Evolutionary conservation across 345 rosid species (phyloP).

Genomic region (Eucalyptus tenuipes): DNA sequence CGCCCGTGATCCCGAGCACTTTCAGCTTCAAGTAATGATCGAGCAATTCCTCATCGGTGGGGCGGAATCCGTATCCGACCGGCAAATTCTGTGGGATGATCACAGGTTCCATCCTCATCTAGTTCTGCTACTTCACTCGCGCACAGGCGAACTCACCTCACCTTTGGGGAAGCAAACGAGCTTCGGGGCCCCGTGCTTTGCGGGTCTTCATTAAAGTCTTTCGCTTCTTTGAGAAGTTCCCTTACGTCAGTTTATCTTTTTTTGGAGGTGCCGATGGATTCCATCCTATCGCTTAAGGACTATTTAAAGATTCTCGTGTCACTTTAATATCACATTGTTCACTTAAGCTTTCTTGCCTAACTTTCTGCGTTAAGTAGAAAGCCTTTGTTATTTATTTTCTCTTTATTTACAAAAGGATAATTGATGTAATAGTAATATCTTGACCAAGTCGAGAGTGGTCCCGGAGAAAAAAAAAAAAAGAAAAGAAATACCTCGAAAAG

Average conservation of each 20-base stretch:
- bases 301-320: background rate
- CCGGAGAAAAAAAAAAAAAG: too few relatives aligned
- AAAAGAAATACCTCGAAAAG: too few relatives aligned
- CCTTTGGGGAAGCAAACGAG: background rate
- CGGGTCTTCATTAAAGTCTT: background rate
- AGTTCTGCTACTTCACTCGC: background rate
- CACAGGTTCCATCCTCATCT: background rate
- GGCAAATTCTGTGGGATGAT: background rate
- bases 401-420: background rate
- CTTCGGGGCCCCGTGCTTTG: background rate
- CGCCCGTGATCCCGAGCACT: accelerated
- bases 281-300: background rate
- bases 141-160: too few relatives aligned
- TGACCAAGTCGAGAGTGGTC: too few relatives aligned
- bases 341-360: background rate
- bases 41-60: background rate
- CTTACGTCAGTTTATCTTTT: too few relatives aligned
- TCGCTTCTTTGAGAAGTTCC: background rate
- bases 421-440: background rate
- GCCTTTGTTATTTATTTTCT: background rate
- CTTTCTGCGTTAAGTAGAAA: background rate
- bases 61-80: background rate
- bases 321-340: background rate
- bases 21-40: background rate
- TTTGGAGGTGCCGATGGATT: background rate